phyloP scores from a whole-genome alignment of 495 filamentous ascomycete genomes.

The Penicillium egyptiacum region DNA sequence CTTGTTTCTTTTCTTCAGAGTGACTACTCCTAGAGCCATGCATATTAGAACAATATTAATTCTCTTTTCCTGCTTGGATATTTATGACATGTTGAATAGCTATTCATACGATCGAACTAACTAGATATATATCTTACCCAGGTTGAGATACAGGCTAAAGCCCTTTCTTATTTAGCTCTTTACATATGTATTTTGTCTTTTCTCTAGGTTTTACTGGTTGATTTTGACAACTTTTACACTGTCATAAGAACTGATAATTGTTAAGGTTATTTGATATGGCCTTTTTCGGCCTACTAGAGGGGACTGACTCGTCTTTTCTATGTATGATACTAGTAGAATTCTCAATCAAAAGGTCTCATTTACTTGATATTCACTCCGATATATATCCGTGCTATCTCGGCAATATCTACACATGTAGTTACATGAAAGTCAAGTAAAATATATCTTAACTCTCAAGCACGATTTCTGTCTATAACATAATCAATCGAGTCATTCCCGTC shows the following conservation, averaged over 20 bases:
- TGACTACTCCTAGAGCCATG: constrained; percentile 18
- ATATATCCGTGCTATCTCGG: neutral
- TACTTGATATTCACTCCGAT: neutral
- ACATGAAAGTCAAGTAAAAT: neutral
- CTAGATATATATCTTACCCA: neutral
- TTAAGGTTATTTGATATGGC: too few relatives aligned
- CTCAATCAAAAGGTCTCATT: neutral
- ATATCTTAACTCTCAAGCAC: neutral
- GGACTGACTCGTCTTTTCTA: neutral
- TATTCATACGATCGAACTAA: neutral
- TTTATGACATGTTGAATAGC: neutral
- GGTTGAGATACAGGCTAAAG: neutral
- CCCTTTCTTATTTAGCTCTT: neutral
- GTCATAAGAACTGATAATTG: too few relatives aligned
- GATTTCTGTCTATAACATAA: neutral
- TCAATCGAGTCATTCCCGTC: neutral
- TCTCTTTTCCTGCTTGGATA: constrained; percentile 7
- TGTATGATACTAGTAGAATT: neutral
- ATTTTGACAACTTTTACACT: too few relatives aligned
- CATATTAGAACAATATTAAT: constrained; percentile 38
- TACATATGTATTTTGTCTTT: neutral
- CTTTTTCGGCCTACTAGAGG: too few relatives aligned
- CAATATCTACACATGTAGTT: neutral
- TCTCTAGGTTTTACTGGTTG: neutral
- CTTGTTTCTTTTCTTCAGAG: constrained; percentile 18